Evolutionary conservation across 345 rosid species (phyloP).

Genomic region (Kernera saxatilis): DNA sequence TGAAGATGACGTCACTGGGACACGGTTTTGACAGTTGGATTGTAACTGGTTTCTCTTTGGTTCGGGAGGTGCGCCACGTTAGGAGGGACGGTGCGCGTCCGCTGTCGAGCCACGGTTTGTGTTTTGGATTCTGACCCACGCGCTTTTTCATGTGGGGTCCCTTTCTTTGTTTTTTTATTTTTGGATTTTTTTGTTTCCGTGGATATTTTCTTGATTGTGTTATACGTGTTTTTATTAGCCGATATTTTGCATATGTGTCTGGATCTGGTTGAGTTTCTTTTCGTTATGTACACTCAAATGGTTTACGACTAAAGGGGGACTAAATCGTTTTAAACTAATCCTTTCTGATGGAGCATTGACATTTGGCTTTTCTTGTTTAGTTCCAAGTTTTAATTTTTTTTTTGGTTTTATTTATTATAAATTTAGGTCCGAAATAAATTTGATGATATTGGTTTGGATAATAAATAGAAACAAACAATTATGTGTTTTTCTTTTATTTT

Average conservation of each 20-base stretch:
- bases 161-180: neutral
- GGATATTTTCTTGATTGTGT: neutral
- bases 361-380: neutral
- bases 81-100: slow-evolving; percentile 8
- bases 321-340: neutral
- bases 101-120: slow-evolving; percentile 26
- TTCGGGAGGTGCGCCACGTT: slow-evolving; percentile 25
- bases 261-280: neutral
- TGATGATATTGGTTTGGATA: too few species aligned
- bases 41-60: neutral
- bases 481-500: too few species aligned
- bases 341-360: neutral
- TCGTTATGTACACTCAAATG: neutral
- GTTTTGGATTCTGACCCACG: neutral
- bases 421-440: too few species aligned
- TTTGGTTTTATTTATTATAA: neutral
- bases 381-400: neutral
- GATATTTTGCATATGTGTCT: neutral
- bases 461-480: too few species aligned
- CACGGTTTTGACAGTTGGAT: slow-evolving; percentile 26
- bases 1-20: neutral
- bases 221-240: neutral
- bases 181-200: neutral
- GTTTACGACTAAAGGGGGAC: neutral
- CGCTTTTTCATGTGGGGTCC: slow-evolving; percentile 3